Evolutionary conservation across 1,284 basidiomycete genomes (phyloP).

Genomic region (Sparassis latifolia): DNA sequence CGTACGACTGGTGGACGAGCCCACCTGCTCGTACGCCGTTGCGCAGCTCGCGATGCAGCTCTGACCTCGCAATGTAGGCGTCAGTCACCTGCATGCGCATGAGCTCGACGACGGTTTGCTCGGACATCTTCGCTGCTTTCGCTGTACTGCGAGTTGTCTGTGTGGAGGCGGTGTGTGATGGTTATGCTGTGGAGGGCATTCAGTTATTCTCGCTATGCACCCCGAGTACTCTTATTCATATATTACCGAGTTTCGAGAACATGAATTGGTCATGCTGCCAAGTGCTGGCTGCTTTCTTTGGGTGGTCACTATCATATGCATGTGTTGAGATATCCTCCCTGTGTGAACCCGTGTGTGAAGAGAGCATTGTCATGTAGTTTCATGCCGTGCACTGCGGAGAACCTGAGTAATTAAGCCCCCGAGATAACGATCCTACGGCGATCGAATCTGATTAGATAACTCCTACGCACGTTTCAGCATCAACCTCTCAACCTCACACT

Average conservation of each 20-base stretch:
- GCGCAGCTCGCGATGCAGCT: not conserved
- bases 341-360: no score
- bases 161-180: not conserved
- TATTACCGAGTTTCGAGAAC: not conserved
- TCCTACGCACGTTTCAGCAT: no score
- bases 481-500: no score
- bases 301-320: no score
- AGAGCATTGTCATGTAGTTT: no score
- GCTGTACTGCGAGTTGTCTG: not conserved
- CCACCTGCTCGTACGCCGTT: constrained; percentile 1
- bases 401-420: no score
- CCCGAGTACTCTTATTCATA: not conserved
- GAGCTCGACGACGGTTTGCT: not conserved
- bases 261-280: not conserved
- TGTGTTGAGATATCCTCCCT: no score
- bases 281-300: not conserved
- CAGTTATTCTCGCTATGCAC: not conserved
- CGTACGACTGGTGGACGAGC: constrained; percentile 4
- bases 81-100: not conserved
- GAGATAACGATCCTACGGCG: no score
- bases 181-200: not conserved
- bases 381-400: no score
- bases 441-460: no score
- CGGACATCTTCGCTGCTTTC: not conserved
- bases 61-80: not conserved